Base-by-base conservation (phyloP, 139 green algal genomes). In the Desmodesmus armatus region DNA sequence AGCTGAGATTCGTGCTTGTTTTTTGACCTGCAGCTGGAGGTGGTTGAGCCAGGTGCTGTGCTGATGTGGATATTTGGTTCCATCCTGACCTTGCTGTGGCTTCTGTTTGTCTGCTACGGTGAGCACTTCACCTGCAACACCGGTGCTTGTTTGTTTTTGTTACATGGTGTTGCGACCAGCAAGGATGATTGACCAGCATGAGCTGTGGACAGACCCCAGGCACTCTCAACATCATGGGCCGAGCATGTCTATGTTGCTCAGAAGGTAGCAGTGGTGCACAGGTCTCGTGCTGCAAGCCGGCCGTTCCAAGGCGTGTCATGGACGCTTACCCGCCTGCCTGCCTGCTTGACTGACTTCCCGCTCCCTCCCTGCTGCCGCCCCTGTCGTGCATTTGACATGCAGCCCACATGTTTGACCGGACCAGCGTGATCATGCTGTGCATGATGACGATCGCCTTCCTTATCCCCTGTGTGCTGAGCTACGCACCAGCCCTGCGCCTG, bases 11-110 rank as follows among this genome's bases (percentile, higher is more conserved):
- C 21, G 21, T 40, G 51, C 33, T 40, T 69, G 17, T 83, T 11
- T 27, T 47, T 49, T 40, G 1, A 23, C 27, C 49, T 83, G 47
- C 85, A 91, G 88, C 62, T 91, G 13, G 88, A 91, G 25, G 84
- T 91, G 15, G 83, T 91, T 21, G 88, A 91, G 25, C 88, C 88
- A 21, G 88, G 88, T 1, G 88, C 85, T 23, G 80, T 91, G 33
- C 85, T 91, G n/a, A 89, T 91, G 76, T 91, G 85, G 84, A 91
- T 91, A 5, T 91, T 91, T 58, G 88, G 85, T 5, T 86, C 85
- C 6, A 91, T 91, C 27, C 77, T 91, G 6, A 65, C 81, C 3
- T 37, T 91, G 55, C 70, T 91, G 7, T 91, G 88, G 88, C 69
- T 89, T 29, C 71, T 91, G 9, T 91, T 89, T n/a, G 58, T 89